Evolutionary conservation across 164 flowering plant species (phyloP).

Genomic region (Pachysandra terminalis): DNA sequence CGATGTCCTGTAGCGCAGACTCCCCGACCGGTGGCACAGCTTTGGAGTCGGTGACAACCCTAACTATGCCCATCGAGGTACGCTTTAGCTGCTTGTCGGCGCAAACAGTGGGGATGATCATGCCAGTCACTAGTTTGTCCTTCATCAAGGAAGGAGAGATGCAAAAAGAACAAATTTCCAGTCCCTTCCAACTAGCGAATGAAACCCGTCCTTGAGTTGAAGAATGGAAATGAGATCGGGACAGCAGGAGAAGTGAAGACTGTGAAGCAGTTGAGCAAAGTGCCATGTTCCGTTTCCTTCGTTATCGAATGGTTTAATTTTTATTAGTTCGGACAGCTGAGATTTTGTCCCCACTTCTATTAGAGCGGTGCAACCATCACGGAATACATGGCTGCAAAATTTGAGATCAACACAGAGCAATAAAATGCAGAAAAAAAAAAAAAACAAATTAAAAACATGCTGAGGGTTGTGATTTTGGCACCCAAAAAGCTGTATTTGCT

Average conservation of each 20-base stretch:
- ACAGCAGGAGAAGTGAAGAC: not conserved
- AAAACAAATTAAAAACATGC: no score
- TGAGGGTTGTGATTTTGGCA: no score
- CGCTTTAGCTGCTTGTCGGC: not conserved
- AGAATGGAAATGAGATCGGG: not conserved
- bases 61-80: not conserved
- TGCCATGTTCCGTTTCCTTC: no score
- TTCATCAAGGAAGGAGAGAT: not conserved
- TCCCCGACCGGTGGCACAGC: conserved; percentile 15
- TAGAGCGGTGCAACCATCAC: no score
- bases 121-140: no score
- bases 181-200: not conserved
- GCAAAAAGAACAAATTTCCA: not conserved
- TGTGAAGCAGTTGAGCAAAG: not conserved
- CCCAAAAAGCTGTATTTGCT: no score
- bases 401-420: no score
- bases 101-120: not conserved
- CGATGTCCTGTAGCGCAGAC: conserved; percentile 15
- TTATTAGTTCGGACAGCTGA: no score
- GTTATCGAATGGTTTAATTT: no score
- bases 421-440: no score
- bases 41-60: conserved; percentile 13
- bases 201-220: not conserved
- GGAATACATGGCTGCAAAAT: no score
- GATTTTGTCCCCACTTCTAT: no score